These are phyloP conservation scores for Anisodus acutangulus DNA, from an alignment of 257 asterid species.

Conservation along the genomic window DNA sequence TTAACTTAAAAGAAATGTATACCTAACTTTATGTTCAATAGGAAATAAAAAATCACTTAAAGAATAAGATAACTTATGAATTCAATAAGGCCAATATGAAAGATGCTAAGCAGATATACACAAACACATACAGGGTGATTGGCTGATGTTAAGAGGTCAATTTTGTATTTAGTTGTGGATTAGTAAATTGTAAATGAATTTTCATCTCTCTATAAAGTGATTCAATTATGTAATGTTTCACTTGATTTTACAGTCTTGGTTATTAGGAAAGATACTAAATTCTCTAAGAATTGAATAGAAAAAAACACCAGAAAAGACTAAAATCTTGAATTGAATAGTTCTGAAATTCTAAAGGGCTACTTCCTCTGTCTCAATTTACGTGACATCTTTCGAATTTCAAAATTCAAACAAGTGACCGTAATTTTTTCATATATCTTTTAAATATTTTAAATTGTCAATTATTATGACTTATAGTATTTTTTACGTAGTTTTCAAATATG, in stretches of 20 bases:
- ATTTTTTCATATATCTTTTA: no score
- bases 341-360: background rate
- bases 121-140: background rate
- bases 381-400: no score
- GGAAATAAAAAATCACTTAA: background rate
- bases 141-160: slow-evolving; percentile 38
- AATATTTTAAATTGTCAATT: no score
- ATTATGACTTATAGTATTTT: no score
- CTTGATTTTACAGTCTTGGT: slow-evolving; percentile 24
- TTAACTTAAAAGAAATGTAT: slow-evolving; percentile 4
- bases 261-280: background rate
- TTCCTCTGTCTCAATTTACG: no score
- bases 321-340: background rate
- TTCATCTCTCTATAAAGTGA: slow-evolving; percentile 45
- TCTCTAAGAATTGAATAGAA: background rate
- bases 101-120: background rate
- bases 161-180: slow-evolving; percentile 32
- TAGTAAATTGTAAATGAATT: slow-evolving; percentile 30
- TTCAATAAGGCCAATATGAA: background rate
- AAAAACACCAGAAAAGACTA: background rate
- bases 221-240: slow-evolving; percentile 29
- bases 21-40: slow-evolving; percentile 12
- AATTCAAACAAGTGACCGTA: no score
- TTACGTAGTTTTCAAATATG: no score
- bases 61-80: background rate